phyloP scores from a whole-genome alignment of 495 filamentous ascomycete species.

The Hyaloscypha finlandica region DNA sequence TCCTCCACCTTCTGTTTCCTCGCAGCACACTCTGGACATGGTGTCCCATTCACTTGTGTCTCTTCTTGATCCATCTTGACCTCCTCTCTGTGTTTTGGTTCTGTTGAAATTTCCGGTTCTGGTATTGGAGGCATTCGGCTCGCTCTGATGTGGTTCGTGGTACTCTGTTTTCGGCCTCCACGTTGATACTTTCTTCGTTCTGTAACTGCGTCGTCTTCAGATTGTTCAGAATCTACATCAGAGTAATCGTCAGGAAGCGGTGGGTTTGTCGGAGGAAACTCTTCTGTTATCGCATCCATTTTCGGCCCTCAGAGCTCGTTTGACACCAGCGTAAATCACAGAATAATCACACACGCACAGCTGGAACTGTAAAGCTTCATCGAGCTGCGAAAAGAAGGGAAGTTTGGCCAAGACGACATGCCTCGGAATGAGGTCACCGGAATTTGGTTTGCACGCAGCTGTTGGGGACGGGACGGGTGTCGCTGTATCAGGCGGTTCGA shows the following conservation, averaged over 20 bases:
- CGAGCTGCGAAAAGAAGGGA: neutral
- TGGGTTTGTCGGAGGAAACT: neutral
- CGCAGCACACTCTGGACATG: constrained; percentile 4
- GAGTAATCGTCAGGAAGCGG: constrained; percentile 6
- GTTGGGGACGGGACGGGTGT: too few relatives aligned
- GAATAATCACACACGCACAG: neutral
- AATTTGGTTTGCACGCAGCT: neutral
- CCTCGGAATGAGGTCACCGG: neutral
- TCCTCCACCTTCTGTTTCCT: neutral
- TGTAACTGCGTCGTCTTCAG: neutral
- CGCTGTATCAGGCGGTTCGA: neutral
- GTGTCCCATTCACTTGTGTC: neutral
- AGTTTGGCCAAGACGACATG: neutral
- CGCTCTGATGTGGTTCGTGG: neutral
- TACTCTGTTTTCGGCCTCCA: constrained; percentile 6
- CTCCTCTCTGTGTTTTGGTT: neutral
- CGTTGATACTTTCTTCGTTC: constrained; percentile 10
- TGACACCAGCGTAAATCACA: neutral
- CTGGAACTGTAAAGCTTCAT: neutral
- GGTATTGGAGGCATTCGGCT: neutral
- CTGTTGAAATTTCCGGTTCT: neutral
- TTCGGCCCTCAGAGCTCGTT: neutral
- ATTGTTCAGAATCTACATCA: neutral
- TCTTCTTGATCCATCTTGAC: neutral
- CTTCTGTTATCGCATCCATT: constrained; percentile 1